Conservation (phyloP, 805 yeast species). For the Saturnispora galanensis region DNA sequence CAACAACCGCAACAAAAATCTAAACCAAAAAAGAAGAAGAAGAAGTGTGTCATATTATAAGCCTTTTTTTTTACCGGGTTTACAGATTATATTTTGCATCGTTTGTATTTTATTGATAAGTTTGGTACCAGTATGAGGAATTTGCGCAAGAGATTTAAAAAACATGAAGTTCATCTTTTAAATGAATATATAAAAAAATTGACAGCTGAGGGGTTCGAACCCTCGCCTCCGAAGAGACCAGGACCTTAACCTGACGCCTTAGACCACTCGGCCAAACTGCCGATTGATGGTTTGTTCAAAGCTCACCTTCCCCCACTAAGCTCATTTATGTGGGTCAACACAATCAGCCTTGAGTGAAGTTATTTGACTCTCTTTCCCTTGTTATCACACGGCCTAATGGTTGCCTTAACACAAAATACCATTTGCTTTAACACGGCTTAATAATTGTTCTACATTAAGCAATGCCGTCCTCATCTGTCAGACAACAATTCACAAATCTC, state of each 20-base stretch:
- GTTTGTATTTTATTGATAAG: not conserved
- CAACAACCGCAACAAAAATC: not conserved
- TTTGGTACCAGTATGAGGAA: not conserved
- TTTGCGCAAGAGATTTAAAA: too few species aligned
- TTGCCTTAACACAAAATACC: too few species aligned
- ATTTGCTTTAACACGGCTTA: too few species aligned
- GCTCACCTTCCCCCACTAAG: too few species aligned
- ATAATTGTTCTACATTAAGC: too few species aligned
- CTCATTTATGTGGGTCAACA: too few species aligned
- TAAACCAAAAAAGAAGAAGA: slow-evolving; percentile 5
- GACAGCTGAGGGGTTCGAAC: slow-evolving; percentile 20
- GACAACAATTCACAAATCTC: too few species aligned
- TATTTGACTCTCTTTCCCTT: too few species aligned
- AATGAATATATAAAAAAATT: slow-evolving; percentile 5
- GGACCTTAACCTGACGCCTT: slow-evolving; percentile 19
- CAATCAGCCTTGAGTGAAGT: too few species aligned
- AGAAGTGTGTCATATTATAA: slow-evolving; percentile 7
- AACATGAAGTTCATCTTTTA: not conserved
- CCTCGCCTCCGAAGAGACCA: slow-evolving; percentile 18
- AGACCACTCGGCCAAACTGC: slow-evolving; percentile 19
- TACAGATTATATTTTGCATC: not conserved
- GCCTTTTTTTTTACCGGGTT: not conserved
- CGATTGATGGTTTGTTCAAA: not conserved
- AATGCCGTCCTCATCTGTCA: too few species aligned
- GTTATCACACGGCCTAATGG: too few species aligned